Percentiles rank a stretch among this genome's conserved stretches.
phyloP scores from a whole-genome alignment of 2,329 filamentous ascomycete genomes.

The Pyricularia sp. region DNA sequence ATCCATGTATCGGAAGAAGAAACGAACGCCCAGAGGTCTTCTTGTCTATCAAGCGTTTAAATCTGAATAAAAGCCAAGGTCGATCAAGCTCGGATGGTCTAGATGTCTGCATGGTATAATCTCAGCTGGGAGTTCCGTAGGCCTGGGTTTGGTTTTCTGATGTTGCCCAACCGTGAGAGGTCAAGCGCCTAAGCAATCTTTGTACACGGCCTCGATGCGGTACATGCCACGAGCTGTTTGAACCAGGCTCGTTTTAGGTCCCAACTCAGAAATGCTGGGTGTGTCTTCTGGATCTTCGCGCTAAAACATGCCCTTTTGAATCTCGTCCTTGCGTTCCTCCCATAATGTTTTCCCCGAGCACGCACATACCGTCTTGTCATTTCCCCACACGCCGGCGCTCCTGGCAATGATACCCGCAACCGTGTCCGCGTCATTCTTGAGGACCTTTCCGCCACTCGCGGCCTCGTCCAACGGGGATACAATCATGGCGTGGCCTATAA shows the following conservation, averaged over 20 bases:
- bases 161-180: not conserved
- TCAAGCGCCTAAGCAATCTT: not conserved
- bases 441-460: conserved; percentile 24
- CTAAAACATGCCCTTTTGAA: conserved; percentile 77
- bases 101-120: not conserved
- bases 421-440: conserved; percentile 65
- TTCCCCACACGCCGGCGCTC: conserved; percentile 97
- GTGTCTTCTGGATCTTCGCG: not conserved
- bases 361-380: conserved; percentile 95
- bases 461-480: conserved; percentile 55
- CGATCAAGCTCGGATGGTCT: not conserved
- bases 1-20: not conserved
- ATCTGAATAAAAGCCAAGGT: not conserved
- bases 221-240: not conserved
- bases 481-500: conserved; percentile 87
- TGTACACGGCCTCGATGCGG: not conserved
- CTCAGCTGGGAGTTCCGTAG: not conserved
- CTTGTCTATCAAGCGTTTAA: not conserved
- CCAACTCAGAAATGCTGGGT: not conserved
- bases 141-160: not conserved
- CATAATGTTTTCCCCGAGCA: conserved; percentile 97
- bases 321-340: conserved; percentile 89
- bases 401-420: conserved; percentile 87
- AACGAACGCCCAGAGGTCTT: not conserved
- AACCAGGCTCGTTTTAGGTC: not conserved